Evolutionary conservation across 2,329 filamentous ascomycete species (phyloP), one percentile per base, ranked within the genome.

Genomic region (Fusarium falciforme): DNA sequence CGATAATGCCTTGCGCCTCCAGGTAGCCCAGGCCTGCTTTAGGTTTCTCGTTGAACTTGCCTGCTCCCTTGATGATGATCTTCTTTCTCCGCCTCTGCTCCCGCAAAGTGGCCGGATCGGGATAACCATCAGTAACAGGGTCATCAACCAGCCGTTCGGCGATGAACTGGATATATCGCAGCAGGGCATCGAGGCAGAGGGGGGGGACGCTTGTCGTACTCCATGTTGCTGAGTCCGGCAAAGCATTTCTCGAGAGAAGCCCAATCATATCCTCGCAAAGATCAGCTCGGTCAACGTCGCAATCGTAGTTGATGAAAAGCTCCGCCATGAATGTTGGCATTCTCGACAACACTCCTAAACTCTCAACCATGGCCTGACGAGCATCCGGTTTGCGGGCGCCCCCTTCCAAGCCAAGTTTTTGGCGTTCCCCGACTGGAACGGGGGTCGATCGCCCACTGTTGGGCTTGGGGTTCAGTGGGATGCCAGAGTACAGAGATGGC

Each of bases 171-270:
- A 99, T 90, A 78, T 95, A 98, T 17, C 94, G 92, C 27, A 99
- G 87, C 12, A 99, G 86, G 11, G 96, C 95, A 83, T 99, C 96
- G 25, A 99, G 87, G 78, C 96, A 99, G 4, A 99, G 86, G 1
- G 96, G 96, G 17, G 96, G 96, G 1, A 99, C 97, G 80, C 97
- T 99, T 6, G 96, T 98, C 12, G 96, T 99, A 82, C 97, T 99
- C 96, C 96, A 99, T 7, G 95, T 98, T 7, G 96, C 96, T 10
- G 96, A 98, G 81, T 99, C 96, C 1, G 96, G 97, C 74, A 99
- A 93, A 3, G 96, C 96, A 81, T 98, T 99, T 67, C 96, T 90
- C 22, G 96, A 96, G 17, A 99, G 86, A 36, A 99, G 88, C 1
- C 96, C 96, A 69, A 99, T 91, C 89, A 98, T 93, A 79, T 99